Evolutionary conservation across 768 basidiomycete species (phyloP), one percentile per base, ranked within the genome.

Genomic region (Kondoa subrosea): DNA sequence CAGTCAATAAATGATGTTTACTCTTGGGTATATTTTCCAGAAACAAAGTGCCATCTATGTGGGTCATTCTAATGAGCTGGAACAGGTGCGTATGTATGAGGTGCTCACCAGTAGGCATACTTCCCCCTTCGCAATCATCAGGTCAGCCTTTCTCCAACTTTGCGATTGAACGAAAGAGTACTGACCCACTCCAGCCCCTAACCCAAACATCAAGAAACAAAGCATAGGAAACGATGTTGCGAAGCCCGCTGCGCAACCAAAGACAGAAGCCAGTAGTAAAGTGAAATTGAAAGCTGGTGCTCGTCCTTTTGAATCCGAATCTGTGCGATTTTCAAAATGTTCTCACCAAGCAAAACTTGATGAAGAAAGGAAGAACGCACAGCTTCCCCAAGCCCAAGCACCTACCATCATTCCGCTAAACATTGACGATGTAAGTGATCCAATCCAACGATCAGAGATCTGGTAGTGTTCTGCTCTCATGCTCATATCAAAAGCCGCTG

Each of bases 391-490:
- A 4, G 69, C 71, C 70, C 68, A 72, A 0, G 73, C 72, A 25
- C 73, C 69, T 27, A 68, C 75, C 91, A 96, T 95, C 93, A 97
- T 97, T n/a, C 93, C 89, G 14, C 82, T 85, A 74, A 91, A 91
- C 83, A 89, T 91, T 2, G 87, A 85, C 2, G 90, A 88, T 0
- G 91, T 92, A 16, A 96, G 78, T 0, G 82, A 76, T 27, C 91
- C 93, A 62, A 92, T 88, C 71, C 83, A 84, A 60, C 80, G 81
- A 75, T 91, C 86, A 14, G 75, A 73, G 83, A 91, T 83, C 72
- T 81, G 78, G 77, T 85, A 99, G 75, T 96, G 90, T 61, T 85
- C 85, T 72, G 65, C 17, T 25, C 15, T 16, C 3, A 40, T 4
- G n/a, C n/a, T n/a, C n/a, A n/a, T 1, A 1, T 61, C 16, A 32